Base-by-base conservation (phyloP, 495 filamentous ascomycete species). In the Hypoxylon intermedium region DNA sequence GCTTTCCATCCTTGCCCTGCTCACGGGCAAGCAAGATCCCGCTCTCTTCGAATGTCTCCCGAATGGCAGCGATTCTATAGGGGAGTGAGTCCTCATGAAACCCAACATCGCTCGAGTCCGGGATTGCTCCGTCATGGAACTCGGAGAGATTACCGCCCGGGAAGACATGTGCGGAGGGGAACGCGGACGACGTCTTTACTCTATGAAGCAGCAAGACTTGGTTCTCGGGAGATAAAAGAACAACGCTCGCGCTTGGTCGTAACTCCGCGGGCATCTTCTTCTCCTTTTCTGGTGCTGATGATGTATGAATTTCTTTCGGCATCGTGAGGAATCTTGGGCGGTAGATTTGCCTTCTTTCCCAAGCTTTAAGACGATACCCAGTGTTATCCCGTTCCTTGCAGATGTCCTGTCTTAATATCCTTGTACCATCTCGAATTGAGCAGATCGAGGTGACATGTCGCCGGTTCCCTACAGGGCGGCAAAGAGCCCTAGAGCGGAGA, bases 11-110 rank as follows among this genome's bases (percentile, higher is more conserved):
- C 60, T 71, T 37, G 36, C 71, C 68, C 0, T 69, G 78, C 26
- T 67, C 74, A 38, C 82, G 84, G 0, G 90, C 91, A 1, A 98
- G 81, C 12, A 98, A 73, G 34, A 98, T 90, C 0, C 94, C 94
- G 60, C 89, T 92, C 72, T 98, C 94, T 69, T 98, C 94, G 68
- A 98, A 97, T 1, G 91, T 89, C 76, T 98, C 93, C 2, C 93
- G 80, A 48, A 98, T 85, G 0, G 93, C 94, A 18, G 85, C 92
- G 11, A 88, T 72, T 9, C 92, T 78, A 63, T 96, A 97, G 5
- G 81, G 80, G 13, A 75, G 68, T 3, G 82, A 82, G 68, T 96
- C 91, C 5, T 79, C 68, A 69, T 95, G 90, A 9, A 85, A 68
- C n/a, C 71, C 70, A 0, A 66, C 58, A 30, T 73, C 68, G 5